Evolutionary conservation across 2,329 filamentous ascomycete genomes (phyloP).

Genomic region (Penicillium sp.): DNA sequence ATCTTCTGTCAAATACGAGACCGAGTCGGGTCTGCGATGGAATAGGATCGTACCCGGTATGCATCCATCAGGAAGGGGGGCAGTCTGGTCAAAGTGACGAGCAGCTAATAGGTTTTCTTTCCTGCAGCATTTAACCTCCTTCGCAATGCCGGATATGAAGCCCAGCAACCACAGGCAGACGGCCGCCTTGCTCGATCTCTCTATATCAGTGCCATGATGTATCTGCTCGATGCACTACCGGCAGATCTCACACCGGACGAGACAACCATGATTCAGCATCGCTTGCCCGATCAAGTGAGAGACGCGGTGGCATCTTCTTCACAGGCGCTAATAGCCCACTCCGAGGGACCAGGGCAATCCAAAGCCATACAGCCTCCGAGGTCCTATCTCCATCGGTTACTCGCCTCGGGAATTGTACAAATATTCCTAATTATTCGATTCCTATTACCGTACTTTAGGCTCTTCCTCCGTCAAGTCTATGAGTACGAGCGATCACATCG

Average conservation of each 20-base stretch:
- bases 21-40: constrained; percentile 39
- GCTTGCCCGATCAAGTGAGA: constrained; percentile 32
- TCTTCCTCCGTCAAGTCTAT: constrained; percentile 59
- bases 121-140: constrained; percentile 41
- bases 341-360: background rate
- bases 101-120: background rate
- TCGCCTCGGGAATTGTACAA: constrained; percentile 61
- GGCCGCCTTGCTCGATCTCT: constrained; percentile 38
- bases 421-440: constrained; percentile 64
- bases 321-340: background rate
- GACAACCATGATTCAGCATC: constrained; percentile 31
- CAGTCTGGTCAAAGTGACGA: background rate
- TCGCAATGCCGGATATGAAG: constrained; percentile 41
- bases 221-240: constrained; percentile 43
- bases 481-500: constrained; percentile 68
- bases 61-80: background rate
- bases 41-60: constrained; percentile 42
- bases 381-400: constrained; percentile 62
- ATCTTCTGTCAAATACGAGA: constrained; percentile 33
- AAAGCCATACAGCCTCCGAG: constrained; percentile 10
- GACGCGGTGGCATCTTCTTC: constrained; percentile 15
- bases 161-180: constrained; percentile 38
- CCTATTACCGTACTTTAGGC: constrained; percentile 63
- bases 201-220: constrained; percentile 43
- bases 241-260: constrained; percentile 38